Base-by-base conservation (phyloP, 2,329 filamentous ascomycete genomes). In the Arthrocladium fulminans region DNA sequence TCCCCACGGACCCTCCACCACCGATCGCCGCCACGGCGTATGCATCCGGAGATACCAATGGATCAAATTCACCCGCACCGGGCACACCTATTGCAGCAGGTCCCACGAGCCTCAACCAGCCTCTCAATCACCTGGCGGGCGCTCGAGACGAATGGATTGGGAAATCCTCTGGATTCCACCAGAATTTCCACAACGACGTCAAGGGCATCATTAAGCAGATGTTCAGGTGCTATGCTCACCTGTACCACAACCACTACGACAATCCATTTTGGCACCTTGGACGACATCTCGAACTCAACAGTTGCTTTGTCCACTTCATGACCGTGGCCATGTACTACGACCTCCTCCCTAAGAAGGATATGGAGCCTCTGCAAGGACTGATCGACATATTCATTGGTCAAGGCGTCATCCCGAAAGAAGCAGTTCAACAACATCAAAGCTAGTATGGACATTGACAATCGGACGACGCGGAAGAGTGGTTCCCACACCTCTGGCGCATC, bases 181-280 rank as follows among this genome's bases (percentile, higher is more conserved):
- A 85, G 55, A 86, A 87, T 57, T 97, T 96, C 66, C 76, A 90
- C 59, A 80, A 84, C 53, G 88, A 95, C 58, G 92, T 90, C 73
- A 88, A 94, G 73, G 84, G 84, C 56, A 92, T 96, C 61, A 90
- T 96, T 73, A 85, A 89, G 60, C 92, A 96, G 70, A 97, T 98
- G 84, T 97, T 98, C 75, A 86, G 92, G 51, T 90, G 96, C 59
- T 98, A 98, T 63, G 84, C 92, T 41, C 92, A 98, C 68, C 81
- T 98, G 52, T 98, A 98, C 74, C 96, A 94, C 78, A 87, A 89
- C 49, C 92, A 98, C 68, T 98, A 87, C 67, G 72, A 82, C 52
- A 84, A 88, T 57, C 85, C 84, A 3, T 88, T 88, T 67, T 90
- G 88, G 69, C 83, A 89, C 65, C 75, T 90, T 56, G 88, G 86